phyloP scores from a whole-genome alignment of 163 green algal species.

The Scenedesmus sp. region DNA sequence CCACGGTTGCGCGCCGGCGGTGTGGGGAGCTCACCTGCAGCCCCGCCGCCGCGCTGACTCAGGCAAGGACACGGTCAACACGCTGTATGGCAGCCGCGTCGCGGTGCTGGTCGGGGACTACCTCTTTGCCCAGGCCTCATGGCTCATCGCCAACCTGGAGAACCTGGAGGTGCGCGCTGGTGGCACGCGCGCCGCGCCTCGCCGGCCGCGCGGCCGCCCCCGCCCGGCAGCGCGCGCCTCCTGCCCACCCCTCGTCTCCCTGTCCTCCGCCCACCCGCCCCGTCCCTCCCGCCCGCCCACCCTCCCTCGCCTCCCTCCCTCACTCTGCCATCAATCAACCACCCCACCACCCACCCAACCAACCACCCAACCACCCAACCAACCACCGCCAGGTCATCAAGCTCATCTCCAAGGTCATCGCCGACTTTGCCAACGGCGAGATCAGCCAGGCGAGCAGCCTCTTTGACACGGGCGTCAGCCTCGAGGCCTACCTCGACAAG shows the following conservation, averaged over 20 bases:
- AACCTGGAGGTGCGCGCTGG: conserved; percentile 88
- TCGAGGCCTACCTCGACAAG: conserved; percentile 96
- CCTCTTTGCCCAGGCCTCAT: conserved; percentile 98
- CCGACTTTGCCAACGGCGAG: conserved; percentile 98
- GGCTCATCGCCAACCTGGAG: conserved; percentile 96
- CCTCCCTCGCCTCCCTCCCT: too few relatives aligned
- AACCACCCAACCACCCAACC: not conserved
- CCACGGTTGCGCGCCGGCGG: too few relatives aligned
- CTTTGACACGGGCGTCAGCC: conserved; percentile 90
- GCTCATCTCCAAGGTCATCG: conserved; percentile 96
- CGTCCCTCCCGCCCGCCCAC: too few relatives aligned
- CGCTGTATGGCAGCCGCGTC: conserved; percentile 92
- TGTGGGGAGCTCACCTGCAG: too few relatives aligned
- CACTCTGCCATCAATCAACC: not conserved
- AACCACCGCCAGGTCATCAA: conserved; percentile 51
- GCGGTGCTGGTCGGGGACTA: conserved; percentile 98
- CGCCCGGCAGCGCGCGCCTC: not conserved
- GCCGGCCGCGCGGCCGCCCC: not conserved
- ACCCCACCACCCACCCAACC: not conserved
- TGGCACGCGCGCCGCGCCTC: not conserved
- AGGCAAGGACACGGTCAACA: conserved; percentile 95
- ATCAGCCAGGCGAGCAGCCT: conserved; percentile 90
- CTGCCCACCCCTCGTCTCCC: too few relatives aligned
- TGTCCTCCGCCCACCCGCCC: too few relatives aligned
- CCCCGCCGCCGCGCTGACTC: too few relatives aligned